Evolutionary conservation across 2,329 filamentous ascomycete species (phyloP), one percentile per base, ranked within the genome.

Genomic region (Pseudocercospora vitis): DNA sequence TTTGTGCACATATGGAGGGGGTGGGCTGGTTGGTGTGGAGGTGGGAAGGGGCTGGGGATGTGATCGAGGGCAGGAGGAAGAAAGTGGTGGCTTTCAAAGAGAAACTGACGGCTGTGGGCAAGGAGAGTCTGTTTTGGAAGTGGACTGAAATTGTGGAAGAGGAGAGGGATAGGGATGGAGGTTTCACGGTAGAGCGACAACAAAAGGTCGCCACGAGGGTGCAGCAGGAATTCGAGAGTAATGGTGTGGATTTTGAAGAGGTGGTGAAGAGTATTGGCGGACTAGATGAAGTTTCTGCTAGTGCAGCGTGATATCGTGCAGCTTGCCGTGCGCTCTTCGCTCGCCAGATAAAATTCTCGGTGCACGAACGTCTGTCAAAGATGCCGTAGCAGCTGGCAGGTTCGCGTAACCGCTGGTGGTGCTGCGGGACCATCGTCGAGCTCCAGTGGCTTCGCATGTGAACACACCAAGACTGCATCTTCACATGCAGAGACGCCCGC

Each of bases 111-210:
- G 79, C 79, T 2, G 78, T 94, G 71, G 90, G 87, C 37, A 95
- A 96, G 73, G 91, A 96, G 70, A 84, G 87, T 59, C 71, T 96
- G 49, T 96, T 96, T 74, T 96, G 88, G 74, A 83, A 87, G 51
- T 96, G 91, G 90, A 88, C 96, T 45, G 91, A 96, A 75, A 81
- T 95, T 67, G 85, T 96, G 46, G 91, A 96, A 73, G 95, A 84
- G 65, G 91, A 96, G 73, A 86, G 88, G 35, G 86, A 84, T 29
- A 81, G 82, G 61, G 88, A 90, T 0, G 89, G 86, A 14, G 89
- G 88, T 0, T 95, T 95, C 67, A 88, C 86, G 1, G 75, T 79
- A 0, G 87, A 91, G 67, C 81, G 84, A 65, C 90, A 95, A 72
- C 77, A 82, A 52, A 81, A 78, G 37, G 86, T 88, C 1, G 89